A percentile compares a stretch with the other conserved stretches of the same genome.
phyloP scores from a whole-genome alignment of 2,329 filamentous ascomycete genomes.

The Exophiala sideris region DNA sequence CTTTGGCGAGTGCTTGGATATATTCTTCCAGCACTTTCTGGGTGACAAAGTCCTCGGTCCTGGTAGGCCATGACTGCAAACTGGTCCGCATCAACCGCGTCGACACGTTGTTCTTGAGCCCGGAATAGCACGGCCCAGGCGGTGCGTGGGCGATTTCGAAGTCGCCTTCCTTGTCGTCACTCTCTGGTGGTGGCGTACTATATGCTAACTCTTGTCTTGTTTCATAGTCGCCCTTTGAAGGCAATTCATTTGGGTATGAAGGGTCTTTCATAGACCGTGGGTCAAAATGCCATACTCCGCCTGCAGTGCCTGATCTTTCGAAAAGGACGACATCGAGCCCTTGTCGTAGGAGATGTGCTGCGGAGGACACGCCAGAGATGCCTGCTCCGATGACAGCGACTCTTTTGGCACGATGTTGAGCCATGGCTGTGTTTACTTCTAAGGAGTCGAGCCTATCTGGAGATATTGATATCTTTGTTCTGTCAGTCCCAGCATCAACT shows the following conservation, averaged over 20 bases:
- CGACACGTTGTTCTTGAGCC: conserved; percentile 53
- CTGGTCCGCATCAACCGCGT: conserved; percentile 50
- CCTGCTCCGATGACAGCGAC: conserved; percentile 53
- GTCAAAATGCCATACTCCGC: conserved; percentile 58
- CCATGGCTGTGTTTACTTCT: background rate
- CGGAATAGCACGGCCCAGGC: conserved; percentile 55
- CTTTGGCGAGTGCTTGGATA: conserved; percentile 56
- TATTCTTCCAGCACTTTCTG: conserved; percentile 59
- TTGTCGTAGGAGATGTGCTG: conserved; percentile 44
- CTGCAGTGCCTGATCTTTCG: conserved; percentile 51
- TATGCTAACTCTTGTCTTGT: conserved; percentile 24
- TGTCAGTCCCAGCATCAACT: too few species aligned
- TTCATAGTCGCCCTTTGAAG: conserved; percentile 36
- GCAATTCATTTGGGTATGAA: conserved; percentile 41
- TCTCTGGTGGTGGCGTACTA: conserved; percentile 17
- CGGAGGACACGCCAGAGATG: conserved; percentile 49
- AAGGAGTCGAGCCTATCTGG: too few species aligned
- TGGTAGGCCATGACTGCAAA: conserved; percentile 55
- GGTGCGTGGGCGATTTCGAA: conserved; percentile 43
- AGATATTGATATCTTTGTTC: too few species aligned
- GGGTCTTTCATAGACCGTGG: conserved; percentile 48
- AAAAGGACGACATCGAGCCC: conserved; percentile 53
- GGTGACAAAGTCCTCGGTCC: conserved; percentile 57
- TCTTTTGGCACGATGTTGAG: conserved; percentile 20
- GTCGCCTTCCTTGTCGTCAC: conserved; percentile 15